phyloP scores from a whole-genome alignment of 768 basidiomycete species.

The Neoboletus brunneissimus region DNA sequence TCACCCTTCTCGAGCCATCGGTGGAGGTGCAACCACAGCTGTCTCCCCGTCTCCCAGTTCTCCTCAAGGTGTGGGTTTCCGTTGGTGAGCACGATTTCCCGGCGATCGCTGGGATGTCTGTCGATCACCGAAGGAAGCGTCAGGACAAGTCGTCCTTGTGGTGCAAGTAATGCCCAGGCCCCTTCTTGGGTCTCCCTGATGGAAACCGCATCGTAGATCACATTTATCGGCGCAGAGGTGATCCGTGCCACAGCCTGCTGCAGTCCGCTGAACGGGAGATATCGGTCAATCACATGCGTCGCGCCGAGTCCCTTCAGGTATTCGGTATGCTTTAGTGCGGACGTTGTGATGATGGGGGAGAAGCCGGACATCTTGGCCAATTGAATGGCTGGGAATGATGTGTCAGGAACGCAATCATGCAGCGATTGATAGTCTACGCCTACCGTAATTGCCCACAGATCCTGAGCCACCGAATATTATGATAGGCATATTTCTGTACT shows the following conservation, averaged over 20 bases:
- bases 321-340: constrained; percentile 36
- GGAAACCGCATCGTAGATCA: constrained; percentile 40
- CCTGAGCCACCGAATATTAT: constrained; percentile 48
- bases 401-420: constrained; percentile 15
- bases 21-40: constrained; percentile 28
- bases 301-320: constrained; percentile 35
- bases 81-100: constrained; percentile 32
- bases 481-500: constrained; percentile 43
- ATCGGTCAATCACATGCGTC: constrained; percentile 36
- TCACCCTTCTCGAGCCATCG: constrained; percentile 33
- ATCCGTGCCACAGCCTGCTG: constrained; percentile 38
- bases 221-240: constrained; percentile 33
- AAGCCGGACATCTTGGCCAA: constrained; percentile 42
- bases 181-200: constrained; percentile 38
- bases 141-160: constrained; percentile 37
- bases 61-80: constrained; percentile 34
- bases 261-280: constrained; percentile 27
- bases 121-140: constrained; percentile 34
- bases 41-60: constrained; percentile 34
- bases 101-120: constrained; percentile 24
- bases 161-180: constrained; percentile 36
- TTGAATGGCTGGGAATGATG: constrained; percentile 34
- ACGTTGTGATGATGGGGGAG: constrained; percentile 34
- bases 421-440: constrained; percentile 15
- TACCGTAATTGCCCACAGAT: constrained; percentile 51